Evolutionary conservation across 768 basidiomycete species (phyloP).

Genomic region (Kwoniella botswanensis): DNA sequence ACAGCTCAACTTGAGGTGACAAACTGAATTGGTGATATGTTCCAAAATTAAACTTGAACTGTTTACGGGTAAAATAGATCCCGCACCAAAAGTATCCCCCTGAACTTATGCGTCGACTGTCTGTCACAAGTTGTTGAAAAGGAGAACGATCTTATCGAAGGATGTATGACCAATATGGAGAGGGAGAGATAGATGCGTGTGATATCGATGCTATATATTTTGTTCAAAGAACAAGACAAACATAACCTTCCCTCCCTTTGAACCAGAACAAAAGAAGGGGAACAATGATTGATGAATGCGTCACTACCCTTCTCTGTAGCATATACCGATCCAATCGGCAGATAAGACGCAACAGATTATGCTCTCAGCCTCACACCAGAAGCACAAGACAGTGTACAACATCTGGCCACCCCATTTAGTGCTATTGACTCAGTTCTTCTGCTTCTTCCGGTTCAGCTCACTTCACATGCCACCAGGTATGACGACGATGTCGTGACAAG

Average conservation of each 20-base stretch:
- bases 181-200: too few species aligned
- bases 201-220: not conserved
- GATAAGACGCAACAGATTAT: not conserved
- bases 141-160: too few species aligned
- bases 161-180: too few species aligned
- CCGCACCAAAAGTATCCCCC: too few species aligned
- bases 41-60: not conserved
- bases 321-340: conserved; percentile 6
- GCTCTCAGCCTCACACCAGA: not conserved
- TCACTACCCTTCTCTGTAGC: not conserved
- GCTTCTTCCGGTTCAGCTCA: not conserved
- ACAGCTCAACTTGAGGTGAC: not conserved
- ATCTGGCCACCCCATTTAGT: too few species aligned
- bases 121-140: too few species aligned
- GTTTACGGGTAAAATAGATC: too few species aligned
- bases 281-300: not conserved
- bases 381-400: too few species aligned
- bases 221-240: not conserved
- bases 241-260: not conserved
- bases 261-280: conserved; percentile 15
- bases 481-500: not conserved
- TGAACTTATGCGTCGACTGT: too few species aligned
- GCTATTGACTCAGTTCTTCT: too few species aligned
- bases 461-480: not conserved
- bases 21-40: not conserved